phyloP scores from a whole-genome alignment of 2,329 filamentous ascomycete genomes.

The Cytospora chrysosperma region DNA sequence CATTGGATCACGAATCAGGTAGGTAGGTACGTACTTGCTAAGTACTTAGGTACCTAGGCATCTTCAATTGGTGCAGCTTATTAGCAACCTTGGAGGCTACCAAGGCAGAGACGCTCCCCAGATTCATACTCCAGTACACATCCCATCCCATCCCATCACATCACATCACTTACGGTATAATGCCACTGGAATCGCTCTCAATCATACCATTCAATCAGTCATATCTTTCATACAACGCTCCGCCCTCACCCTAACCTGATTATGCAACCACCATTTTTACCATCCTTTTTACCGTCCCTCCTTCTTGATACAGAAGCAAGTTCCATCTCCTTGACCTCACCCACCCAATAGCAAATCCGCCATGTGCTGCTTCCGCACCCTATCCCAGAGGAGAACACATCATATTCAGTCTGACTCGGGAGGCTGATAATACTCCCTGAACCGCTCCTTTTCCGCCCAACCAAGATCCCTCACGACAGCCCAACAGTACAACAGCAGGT shows the following conservation, averaged over 20 bases:
- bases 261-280: background rate
- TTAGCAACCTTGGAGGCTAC: too few species aligned
- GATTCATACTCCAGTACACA: background rate
- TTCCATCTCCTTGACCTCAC: background rate
- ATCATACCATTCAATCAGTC: background rate
- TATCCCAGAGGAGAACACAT: background rate
- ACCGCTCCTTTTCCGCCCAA: conserved; percentile 63
- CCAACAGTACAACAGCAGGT: conserved; percentile 75
- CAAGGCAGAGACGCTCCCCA: background rate
- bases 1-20: too few species aligned
- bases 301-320: background rate
- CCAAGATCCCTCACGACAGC: conserved; percentile 66
- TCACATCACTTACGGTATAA: too few species aligned
- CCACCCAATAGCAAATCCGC: background rate
- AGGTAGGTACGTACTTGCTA: too few species aligned
- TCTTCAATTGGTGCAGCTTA: too few species aligned
- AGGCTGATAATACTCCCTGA: conserved; percentile 68
- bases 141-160: background rate
- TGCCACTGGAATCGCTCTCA: background rate
- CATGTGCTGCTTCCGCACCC: background rate
- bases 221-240: background rate
- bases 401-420: conserved; percentile 30
- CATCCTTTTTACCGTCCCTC: background rate
- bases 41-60: too few species aligned
- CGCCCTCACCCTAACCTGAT: background rate